phyloP scores from a whole-genome alignment of 352 stramenopile species.

The Pythium phragmiticola region DNA sequence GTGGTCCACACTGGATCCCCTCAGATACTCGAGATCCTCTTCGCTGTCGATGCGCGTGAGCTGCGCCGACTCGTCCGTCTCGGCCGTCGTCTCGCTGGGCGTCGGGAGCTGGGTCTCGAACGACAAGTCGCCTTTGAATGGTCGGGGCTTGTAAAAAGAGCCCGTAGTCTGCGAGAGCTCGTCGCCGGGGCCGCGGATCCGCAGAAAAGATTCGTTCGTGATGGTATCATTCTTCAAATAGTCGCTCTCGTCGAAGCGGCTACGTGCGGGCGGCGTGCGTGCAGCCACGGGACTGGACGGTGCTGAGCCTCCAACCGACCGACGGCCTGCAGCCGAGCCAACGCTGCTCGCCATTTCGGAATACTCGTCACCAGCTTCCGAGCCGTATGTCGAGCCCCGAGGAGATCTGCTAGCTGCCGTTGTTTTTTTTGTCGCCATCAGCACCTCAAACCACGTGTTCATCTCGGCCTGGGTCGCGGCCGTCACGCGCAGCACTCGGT shows the following conservation, averaged over 20 bases:
- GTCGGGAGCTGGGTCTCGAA: constrained; percentile 29
- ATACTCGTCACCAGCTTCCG: constrained; percentile 15
- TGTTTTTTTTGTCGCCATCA: constrained; percentile 22
- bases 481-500: constrained; percentile 37
- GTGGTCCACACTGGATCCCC: constrained; percentile 40
- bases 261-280: constrained; percentile 8
- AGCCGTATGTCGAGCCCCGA: not conserved
- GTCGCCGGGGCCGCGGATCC: constrained; percentile 41
- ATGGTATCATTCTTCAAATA: constrained; percentile 74
- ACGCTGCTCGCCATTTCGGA: constrained; percentile 19
- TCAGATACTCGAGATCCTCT: constrained; percentile 52
- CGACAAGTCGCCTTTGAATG: constrained; percentile 63
- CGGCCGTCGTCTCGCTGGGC: constrained; percentile 12
- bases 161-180: constrained; percentile 25
- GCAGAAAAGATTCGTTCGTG: constrained; percentile 70
- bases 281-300: constrained; percentile 2
- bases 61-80: not conserved
- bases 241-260: constrained; percentile 51
- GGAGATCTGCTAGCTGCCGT: not conserved
- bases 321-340: constrained; percentile 12
- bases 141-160: constrained; percentile 27
- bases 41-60: constrained; percentile 28
- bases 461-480: constrained; percentile 37
- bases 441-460: constrained; percentile 44
- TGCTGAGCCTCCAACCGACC: constrained; percentile 2